Conservation (phyloP, 2,329 filamentous ascomycete species). For the Verticillium tricorpus region DNA sequence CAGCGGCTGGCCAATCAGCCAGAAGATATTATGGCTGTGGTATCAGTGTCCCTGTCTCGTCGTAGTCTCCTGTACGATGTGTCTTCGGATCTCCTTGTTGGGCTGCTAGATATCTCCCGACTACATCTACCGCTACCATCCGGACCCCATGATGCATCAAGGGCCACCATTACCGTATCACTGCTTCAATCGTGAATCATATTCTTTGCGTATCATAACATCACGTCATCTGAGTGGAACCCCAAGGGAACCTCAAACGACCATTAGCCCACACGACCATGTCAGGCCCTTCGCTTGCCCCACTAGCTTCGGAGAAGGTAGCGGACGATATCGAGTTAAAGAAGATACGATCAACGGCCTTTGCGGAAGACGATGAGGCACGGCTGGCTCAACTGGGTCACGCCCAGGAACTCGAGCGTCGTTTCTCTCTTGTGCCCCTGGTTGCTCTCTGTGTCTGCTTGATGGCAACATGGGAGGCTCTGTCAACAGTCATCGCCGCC, state of each 20-base stretch:
- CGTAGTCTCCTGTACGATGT: background rate
- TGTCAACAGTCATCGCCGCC: slow-evolving; percentile 38
- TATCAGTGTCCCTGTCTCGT: background rate
- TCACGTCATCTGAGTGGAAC: background rate
- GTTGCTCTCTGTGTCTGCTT: slow-evolving; percentile 39
- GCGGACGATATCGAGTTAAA: background rate
- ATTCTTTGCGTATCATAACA: background rate
- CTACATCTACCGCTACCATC: slow-evolving; percentile 1
- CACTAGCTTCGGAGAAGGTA: background rate
- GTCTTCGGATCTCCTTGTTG: background rate
- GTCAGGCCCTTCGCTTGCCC: background rate
- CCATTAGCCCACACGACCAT: background rate
- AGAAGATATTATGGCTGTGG: background rate
- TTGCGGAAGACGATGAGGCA: slow-evolving; percentile 12
- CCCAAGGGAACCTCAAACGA: background rate
- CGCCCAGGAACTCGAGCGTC: slow-evolving; percentile 21
- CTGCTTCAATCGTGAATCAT: background rate
- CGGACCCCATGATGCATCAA: background rate
- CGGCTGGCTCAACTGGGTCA: slow-evolving; percentile 23
- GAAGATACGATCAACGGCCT: background rate
- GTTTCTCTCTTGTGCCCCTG: slow-evolving; percentile 38
- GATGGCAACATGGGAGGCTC: slow-evolving; percentile 48
- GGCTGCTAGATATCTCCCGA: background rate
- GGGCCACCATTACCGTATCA: background rate
- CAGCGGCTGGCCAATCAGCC: background rate